phyloP scores from a whole-genome alignment of 2,329 filamentous ascomycete species.

The Colletotrichum caudatum region DNA sequence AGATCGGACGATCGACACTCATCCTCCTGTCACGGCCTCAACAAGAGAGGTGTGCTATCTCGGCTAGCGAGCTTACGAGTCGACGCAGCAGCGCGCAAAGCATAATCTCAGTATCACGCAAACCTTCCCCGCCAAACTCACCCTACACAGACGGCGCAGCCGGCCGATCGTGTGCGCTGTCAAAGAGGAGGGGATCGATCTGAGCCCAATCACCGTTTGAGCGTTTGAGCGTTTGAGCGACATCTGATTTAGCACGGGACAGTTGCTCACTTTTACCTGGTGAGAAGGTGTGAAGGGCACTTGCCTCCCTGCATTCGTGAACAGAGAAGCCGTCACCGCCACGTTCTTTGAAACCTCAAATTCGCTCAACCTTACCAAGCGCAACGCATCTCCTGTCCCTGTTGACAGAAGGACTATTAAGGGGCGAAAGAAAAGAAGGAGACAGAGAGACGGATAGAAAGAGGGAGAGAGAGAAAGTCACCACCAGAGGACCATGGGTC shows the following conservation, averaged over 20 bases:
- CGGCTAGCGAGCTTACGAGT: constrained; percentile 23
- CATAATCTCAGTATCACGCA: constrained; percentile 19
- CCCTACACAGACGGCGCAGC: not conserved
- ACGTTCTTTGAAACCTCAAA: not conserved
- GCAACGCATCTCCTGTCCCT: no score
- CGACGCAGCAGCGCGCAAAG: constrained; percentile 30
- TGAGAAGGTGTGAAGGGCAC: not conserved
- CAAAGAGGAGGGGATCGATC: constrained; percentile 10
- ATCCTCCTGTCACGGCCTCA: not conserved
- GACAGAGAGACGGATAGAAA: not conserved
- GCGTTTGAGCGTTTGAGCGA: constrained; percentile 28
- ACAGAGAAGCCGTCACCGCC: not conserved
- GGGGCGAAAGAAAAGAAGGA: not conserved
- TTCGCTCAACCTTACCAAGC: not conserved
- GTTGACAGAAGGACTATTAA: not conserved
- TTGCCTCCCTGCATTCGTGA: not conserved
- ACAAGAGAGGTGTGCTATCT: not conserved
- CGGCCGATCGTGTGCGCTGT: not conserved
- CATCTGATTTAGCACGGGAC: constrained; percentile 36
- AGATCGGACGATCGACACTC: not conserved
- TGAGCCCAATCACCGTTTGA: constrained; percentile 15
- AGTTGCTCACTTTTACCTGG: constrained; percentile 17
- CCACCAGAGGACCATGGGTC: constrained; percentile 20
- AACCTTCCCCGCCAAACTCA: not conserved
- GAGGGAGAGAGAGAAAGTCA: not conserved